Conservation (phyloP, 2,329 filamentous ascomycete species). For the Fusarium sp. region DNA sequence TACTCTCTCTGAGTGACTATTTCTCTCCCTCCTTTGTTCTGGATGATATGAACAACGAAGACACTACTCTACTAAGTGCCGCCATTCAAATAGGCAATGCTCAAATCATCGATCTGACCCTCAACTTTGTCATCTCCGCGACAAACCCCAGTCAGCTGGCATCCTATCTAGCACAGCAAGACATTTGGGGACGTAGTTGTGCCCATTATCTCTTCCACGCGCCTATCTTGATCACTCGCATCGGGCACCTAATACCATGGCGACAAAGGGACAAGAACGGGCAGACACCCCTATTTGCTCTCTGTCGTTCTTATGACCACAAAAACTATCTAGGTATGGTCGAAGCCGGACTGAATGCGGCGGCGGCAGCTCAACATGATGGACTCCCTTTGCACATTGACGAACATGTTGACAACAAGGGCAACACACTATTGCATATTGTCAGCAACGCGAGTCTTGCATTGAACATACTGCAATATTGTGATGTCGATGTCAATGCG, state of each 20-base stretch:
- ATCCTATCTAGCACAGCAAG: conserved; percentile 80
- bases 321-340: conserved; percentile 90
- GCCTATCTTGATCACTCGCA: conserved; percentile 80
- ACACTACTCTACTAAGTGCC: conserved; percentile 88
- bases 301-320: conserved; percentile 96
- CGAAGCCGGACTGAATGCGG: conserved; percentile 80
- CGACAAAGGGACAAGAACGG: conserved; percentile 93
- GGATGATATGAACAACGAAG: conserved; percentile 88
- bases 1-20: conserved; percentile 81
- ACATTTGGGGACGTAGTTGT: conserved; percentile 86
- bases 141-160: conserved; percentile 68
- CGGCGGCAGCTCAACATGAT: conserved; percentile 81
- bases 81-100: conserved; percentile 87
- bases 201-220: conserved; percentile 98
- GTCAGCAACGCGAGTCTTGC: conserved; percentile 88
- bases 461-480: conserved; percentile 79
- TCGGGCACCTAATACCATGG: conserved; percentile 88
- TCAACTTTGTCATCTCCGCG: conserved; percentile 76
- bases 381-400: conserved; percentile 86
- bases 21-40: conserved; percentile 80
- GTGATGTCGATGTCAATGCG: conserved; percentile 96
- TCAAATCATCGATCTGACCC: conserved; percentile 79
- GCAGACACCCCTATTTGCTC: conserved; percentile 95
- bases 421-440: conserved; percentile 96
- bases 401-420: conserved; percentile 91